phyloP scores from a whole-genome alignment of 2,329 filamentous ascomycete genomes.

The Pseudogymnoascus destructans region DNA sequence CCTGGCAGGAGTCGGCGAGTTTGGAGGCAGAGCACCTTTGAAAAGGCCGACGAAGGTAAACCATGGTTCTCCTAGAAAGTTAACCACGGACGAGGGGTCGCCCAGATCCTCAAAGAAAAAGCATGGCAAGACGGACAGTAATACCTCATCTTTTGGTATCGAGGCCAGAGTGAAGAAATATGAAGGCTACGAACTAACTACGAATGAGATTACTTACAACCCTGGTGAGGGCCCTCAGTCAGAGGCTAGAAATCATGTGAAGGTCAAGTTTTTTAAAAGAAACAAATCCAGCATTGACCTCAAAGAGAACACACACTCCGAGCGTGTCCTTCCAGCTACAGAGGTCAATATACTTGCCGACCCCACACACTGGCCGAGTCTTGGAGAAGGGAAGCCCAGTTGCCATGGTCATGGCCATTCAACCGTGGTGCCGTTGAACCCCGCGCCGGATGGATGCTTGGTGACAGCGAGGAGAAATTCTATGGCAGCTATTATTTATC shows the following conservation, averaged over 20 bases:
- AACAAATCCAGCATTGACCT: not conserved
- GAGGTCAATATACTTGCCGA: not conserved
- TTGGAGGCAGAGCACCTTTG: not conserved
- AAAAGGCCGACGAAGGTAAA: not conserved
- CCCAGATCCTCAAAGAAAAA: not conserved
- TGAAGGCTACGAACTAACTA: not conserved
- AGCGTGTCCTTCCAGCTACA: not conserved
- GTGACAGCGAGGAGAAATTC: not conserved
- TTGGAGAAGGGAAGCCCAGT: not conserved
- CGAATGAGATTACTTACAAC: not conserved
- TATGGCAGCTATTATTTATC: not conserved
- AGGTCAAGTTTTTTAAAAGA: not conserved
- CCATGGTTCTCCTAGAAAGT: not conserved
- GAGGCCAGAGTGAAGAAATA: not conserved
- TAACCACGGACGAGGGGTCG: not conserved
- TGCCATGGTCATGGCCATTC: not conserved
- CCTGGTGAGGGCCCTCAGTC: not conserved
- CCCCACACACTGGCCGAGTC: constrained; percentile 6
- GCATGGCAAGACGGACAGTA: not conserved
- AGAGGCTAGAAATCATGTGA: not conserved
- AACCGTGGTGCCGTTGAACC: not conserved
- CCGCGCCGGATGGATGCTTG: not conserved
- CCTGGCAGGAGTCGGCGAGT: not conserved
- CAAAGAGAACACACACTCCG: constrained; percentile 3
- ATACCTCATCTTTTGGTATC: not conserved